A percentile compares a stretch with the other conserved stretches of the same genome.
phyloP scores from a whole-genome alignment of 2,329 filamentous ascomycete species.

The Clarireedia homoeocarpa region DNA sequence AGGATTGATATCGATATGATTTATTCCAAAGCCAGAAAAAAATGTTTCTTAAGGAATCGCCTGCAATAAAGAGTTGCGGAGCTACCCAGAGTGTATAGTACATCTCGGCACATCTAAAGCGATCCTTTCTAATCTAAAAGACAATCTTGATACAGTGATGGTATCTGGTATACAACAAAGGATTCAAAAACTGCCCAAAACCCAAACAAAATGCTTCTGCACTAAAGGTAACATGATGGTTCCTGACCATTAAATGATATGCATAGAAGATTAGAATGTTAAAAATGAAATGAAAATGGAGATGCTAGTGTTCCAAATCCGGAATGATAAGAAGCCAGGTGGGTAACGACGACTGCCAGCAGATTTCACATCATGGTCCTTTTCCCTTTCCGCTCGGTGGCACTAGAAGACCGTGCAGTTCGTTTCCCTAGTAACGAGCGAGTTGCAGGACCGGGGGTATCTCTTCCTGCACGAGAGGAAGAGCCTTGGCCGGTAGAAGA shows the following conservation, averaged over 20 bases:
- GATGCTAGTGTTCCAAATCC: background rate
- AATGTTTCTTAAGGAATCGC: no score
- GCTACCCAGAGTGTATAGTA: slow-evolving; percentile 1
- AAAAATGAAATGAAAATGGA: background rate
- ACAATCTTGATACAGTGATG: slow-evolving; percentile 3
- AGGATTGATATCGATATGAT: background rate
- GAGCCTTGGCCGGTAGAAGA: background rate
- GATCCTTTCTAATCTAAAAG: background rate
- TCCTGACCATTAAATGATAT: slow-evolving; percentile 8
- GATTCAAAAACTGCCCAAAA: background rate
- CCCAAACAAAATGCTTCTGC: background rate
- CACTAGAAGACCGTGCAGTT: slow-evolving; percentile 15
- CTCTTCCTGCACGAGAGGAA: background rate
- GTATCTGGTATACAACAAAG: slow-evolving; percentile 6
- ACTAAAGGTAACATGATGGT: slow-evolving; percentile 6
- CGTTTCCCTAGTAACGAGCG: slow-evolving; percentile 14
- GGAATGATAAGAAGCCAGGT: background rate
- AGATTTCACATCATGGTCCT: slow-evolving; percentile 25
- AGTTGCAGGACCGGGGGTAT: background rate
- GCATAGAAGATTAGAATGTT: background rate
- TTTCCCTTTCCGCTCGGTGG: slow-evolving; percentile 18
- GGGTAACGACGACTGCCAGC: background rate
- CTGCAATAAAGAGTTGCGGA: no score
- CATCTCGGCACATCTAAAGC: background rate
- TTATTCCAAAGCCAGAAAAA: background rate